Base-by-base conservation (phyloP, 306 rosid species). In the Mimosa pudica region DNA sequence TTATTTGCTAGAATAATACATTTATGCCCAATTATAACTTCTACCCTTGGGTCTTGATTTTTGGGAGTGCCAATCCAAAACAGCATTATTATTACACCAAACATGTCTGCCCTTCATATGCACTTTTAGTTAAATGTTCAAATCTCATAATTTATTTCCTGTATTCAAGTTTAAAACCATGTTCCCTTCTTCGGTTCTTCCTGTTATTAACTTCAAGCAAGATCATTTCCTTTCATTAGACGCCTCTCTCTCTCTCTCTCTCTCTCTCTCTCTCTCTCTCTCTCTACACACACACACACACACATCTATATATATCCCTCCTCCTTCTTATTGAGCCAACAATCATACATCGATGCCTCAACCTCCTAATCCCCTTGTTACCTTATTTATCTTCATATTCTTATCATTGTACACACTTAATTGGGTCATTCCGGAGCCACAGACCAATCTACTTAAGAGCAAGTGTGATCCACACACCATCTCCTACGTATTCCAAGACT, bases 401-500 rank as follows among this genome's bases (percentile, higher is more conserved):
- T 70, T 70, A n/a, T 42, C 52, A 60, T 20, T 83, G 65, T 33
- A 78, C 55, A 20, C 5, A 35, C 5, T 9, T 32, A 24, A 62
- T 7, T 49, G 24, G 42, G 79, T 64, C 17, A 71, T 44, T 45
- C 88, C 91, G 52, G 84, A 68, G 36, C 85, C 92, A 45, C 82
- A 89, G 58, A 77, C 78, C 58, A 46, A 5, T 33, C 51, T 83
- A 2, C 1, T 91, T 11, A 86, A 87, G 83, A 46, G 3, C 1
- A 90, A 86, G 6, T 91, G 93, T 84, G 84, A 91, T 83, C 18
- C 32, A 7, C 8, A n/a, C 32, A 6, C 8, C 51, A 79, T 54
- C 0, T 79, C n/a, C 84, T 87, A 86, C 51, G 88, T 81, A 8
- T 51, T 54, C 8, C 20, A 4, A 5, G 60, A 17, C 60, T 16